Evolutionary conservation across 2,329 filamentous ascomycete genomes (phyloP), one percentile per base, ranked within the genome.

Genomic region (Triangularia setosa): DNA sequence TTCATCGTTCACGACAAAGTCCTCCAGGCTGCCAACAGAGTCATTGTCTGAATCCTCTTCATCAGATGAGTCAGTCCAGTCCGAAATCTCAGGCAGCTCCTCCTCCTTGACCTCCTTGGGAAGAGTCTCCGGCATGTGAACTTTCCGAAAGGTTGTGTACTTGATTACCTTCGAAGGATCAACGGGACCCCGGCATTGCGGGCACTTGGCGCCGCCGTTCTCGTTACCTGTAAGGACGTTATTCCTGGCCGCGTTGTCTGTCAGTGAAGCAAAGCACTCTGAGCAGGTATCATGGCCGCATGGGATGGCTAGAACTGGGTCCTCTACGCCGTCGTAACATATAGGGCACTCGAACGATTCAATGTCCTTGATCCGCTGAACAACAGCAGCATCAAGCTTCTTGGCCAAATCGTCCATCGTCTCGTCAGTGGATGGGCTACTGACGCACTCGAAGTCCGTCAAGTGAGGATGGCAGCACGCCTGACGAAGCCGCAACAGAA

Each of bases 211-310:
- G 63, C 59, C 27, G 7, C 79, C 79, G 54, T 74, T 77, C 62
- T 90, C 88, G 33, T 87, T 80, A 4, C 88, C 90, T 64, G 86
- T 81, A 27, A 79, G 83, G 52, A 90, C 78, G 65, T 80, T 81
- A 16, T 79, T 80, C 61, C 81, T 79, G 1, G 81, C 77, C 3
- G 87, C 76, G 53, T 78, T 86, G 67, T 92, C 90, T 0, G 83
- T 82, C 56, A 96, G 83, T 62, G 84, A 86, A 5, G 86, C 83
- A 66, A 95, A 87, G 73, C 93, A 97, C 67, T 93, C 89, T 0
- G 83, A 79, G 75, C 93, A 97, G 24, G 87, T 87, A 65, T 89
- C 86, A 72, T 97, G 93, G 1, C 93, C 93, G 72, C 93, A 97
- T 1, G 92, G 92, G 60, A 92, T 81, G 74, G 93, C 89, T 67